phyloP scores from a whole-genome alignment of 2,329 filamentous ascomycete genomes.

The Tolypocladium pustulatum region DNA sequence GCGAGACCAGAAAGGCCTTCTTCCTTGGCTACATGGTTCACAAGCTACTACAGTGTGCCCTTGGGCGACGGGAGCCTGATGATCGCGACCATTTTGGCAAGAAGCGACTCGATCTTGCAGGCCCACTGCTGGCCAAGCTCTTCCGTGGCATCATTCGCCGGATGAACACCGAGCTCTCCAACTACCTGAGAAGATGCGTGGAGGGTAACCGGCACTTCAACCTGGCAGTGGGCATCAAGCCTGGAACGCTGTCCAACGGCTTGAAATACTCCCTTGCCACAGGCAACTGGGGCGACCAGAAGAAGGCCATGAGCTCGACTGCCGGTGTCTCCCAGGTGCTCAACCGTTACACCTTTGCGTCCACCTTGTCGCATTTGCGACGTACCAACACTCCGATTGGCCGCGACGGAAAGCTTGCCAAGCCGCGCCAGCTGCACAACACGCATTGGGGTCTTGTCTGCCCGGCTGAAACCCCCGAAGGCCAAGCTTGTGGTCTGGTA shows the following conservation, averaged over 20 bases:
- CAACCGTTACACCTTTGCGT: slow-evolving; percentile 95
- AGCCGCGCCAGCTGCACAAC: slow-evolving; percentile 95
- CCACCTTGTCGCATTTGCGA: slow-evolving; percentile 90
- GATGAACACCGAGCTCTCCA: slow-evolving; percentile 82
- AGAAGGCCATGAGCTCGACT: slow-evolving; percentile 90
- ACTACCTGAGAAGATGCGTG: slow-evolving; percentile 85
- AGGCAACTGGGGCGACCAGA: slow-evolving; percentile 98
- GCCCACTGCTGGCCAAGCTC: slow-evolving; percentile 87
- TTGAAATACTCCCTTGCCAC: slow-evolving; percentile 95
- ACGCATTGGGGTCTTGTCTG: slow-evolving; percentile 98
- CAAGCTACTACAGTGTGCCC: slow-evolving; percentile 81
- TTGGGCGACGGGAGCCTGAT: slow-evolving; percentile 87
- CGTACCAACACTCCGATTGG: slow-evolving; percentile 97
- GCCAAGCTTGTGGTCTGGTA: slow-evolving; percentile 94
- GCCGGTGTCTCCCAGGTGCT: slow-evolving; percentile 97
- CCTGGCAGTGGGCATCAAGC: slow-evolving; percentile 81
- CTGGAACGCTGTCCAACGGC: slow-evolving; percentile 81
- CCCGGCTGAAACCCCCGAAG: slow-evolving; percentile 94
- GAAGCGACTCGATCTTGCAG: slow-evolving; percentile 92
- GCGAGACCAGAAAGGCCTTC: slow-evolving; percentile 92
- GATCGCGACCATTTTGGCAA: slow-evolving; percentile 99
- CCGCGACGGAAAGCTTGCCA: slow-evolving; percentile 94
- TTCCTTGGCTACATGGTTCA: slow-evolving; percentile 99
- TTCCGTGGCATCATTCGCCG: slow-evolving; percentile 89
- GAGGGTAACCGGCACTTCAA: slow-evolving; percentile 86